Evolutionary conservation across 2,329 filamentous ascomycete genomes (phyloP), one percentile per base, ranked within the genome.

Genomic region (Botrytis paeoniae): DNA sequence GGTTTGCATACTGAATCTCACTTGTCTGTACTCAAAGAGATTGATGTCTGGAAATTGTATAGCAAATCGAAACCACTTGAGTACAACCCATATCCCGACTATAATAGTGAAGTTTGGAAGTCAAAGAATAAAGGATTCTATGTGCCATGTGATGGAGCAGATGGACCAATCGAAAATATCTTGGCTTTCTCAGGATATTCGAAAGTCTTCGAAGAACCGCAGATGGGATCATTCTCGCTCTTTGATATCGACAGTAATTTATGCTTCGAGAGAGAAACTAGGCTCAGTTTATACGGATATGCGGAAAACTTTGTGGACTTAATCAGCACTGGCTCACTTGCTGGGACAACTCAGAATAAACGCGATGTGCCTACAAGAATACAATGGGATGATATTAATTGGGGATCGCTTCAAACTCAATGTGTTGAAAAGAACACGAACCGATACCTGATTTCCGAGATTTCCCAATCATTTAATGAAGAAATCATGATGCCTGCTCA

Each of bases 51-150:
- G 65, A 75, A 81, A 85, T 83, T 78, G 79, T 87, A 85, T 77
- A 85, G 79, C 70, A 79, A 82, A 20, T 82, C 86, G 61, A 82
- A 84, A 68, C 86, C 89, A 0, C 84, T 88, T 71, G 84, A 86
- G 32, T 93, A 93, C 81, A 86, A 90, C 73, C 92, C 92, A 0
- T 94, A 94, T 75, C 92, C 92, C 0, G 83, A 88, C 25, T 93
- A 94, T 82, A 91, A 92, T 78, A 87, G 85, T 69, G 82, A 84
- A 5, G 81, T 84, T 22, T 94, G 91, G 90, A 86, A 84, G 77
- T 82, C 83, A 65, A 80, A 83, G 43, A 87, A 87, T 75, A 84
- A 86, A 65, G 91, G 90, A 25, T 81, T 86, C 71, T 89, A 91
- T 78, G 85, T 89, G 9, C 82, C 90, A 2, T 95, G 93, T 80